Conservation (phyloP, 1,139 yeast genomes). For the Yamadazyma triangularis region DNA sequence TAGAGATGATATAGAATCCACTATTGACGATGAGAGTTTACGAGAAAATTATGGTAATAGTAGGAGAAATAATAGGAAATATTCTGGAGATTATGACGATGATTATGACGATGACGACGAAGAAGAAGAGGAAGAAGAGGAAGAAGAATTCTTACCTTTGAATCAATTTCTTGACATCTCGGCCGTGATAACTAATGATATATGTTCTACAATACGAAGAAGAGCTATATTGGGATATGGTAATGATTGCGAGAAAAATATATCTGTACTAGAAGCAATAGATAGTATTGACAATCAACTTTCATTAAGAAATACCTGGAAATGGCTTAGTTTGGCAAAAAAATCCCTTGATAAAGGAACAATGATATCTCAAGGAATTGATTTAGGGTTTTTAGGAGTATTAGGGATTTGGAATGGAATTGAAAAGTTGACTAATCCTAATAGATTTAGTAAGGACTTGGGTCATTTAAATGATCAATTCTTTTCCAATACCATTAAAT, state of each 20-base stretch:
- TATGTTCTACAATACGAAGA: conserved; percentile 59
- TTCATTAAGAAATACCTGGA: conserved; percentile 77
- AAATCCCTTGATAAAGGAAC: conserved; percentile 64
- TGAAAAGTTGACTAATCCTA: conserved; percentile 55
- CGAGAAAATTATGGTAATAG: not conserved
- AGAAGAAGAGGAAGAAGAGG: conserved; percentile 21
- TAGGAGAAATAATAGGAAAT: conserved; percentile 2
- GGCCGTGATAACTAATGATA: conserved; percentile 53
- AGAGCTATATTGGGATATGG: conserved; percentile 77
- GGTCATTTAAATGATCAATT: conserved; percentile 37
- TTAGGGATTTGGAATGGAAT: conserved; percentile 86
- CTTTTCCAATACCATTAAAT: conserved; percentile 41
- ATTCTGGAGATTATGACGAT: conserved; percentile 15
- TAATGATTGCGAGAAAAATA: conserved; percentile 61
- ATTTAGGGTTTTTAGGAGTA: conserved; percentile 85
- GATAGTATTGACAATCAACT: conserved; percentile 53
- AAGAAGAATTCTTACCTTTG: conserved; percentile 26
- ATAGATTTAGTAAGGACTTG: conserved; percentile 37
- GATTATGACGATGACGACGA: conserved; percentile 16
- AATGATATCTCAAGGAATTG: conserved; percentile 65
- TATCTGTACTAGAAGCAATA: conserved; percentile 52
- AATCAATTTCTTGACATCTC: conserved; percentile 28
- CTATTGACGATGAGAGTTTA: conserved; percentile 26
- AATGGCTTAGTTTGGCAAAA: conserved; percentile 76
- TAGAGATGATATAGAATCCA: conserved; percentile 28